Base-by-base conservation (phyloP, 768 basidiomycete species). In the Daedaleopsis sinensis region DNA sequence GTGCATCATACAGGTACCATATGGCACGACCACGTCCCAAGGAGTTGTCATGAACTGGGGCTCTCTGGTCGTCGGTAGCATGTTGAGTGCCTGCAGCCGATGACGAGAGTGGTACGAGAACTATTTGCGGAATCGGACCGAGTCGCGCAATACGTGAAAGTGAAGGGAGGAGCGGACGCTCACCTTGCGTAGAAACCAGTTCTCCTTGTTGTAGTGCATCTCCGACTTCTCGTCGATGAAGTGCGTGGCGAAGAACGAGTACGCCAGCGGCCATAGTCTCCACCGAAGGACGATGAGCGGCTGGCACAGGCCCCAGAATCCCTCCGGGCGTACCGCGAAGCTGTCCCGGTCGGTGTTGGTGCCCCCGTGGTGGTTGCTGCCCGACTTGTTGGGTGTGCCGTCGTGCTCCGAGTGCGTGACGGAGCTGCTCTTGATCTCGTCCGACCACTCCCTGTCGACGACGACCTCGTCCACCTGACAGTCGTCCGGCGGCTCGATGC, bases 361-460 rank as follows among this genome's bases (percentile, higher is more conserved):
- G 24, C 71, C 76, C 10, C 74, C 71, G 42, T 65, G 65, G 21
- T 67, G 67, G 51, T 76, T 76, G 62, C 78, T 80, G 51, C 80
- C 79, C 15, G 82, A 78, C 73, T 83, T 84, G 46, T 86, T 82
- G 16, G 78, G 80, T 18, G 73, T 78, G 18, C 63, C 66, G 55
- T 76, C 81, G 32, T 82, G 80, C 32, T 87, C 85, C 16, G 84
- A 83, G 56, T 81, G 82, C 50, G 70, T 72, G 23, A 82, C 74
- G 44, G 79, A 71, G 21, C 82, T 82, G 54, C 78, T 85, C 70
- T 80, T 83, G 63, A 82, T 77, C 61, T 84, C 84, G 57, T 85
- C 84, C 2, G 80, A 76, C 89, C 88, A 90, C 36, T 79, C 75
- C 50, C 89, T 81, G 72, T 93, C 90, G 16, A 93, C 90, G 23